A percentile compares a stretch with the other conserved stretches of the same genome.
phyloP scores from a whole-genome alignment of 2,329 filamentous ascomycete species.

The Penicillium digitatum region DNA sequence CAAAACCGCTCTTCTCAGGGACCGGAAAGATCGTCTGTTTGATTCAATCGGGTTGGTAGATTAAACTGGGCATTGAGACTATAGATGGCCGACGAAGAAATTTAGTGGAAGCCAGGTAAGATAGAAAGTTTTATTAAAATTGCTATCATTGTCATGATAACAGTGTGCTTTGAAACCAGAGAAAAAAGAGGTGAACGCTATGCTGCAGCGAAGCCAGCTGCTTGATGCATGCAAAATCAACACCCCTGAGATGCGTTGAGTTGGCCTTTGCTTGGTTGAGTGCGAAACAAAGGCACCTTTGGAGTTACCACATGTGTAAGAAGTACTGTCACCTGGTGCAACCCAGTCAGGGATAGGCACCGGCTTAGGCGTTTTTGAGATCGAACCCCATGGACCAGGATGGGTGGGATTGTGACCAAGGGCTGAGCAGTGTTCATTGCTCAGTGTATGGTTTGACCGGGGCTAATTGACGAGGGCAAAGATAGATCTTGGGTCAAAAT shows the following conservation, averaged over 20 bases:
- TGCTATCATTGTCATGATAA: constrained; percentile 3
- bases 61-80: not conserved
- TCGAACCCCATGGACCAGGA: not conserved
- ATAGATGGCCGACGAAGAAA: not conserved
- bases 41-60: not conserved
- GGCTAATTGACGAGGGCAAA: not conserved
- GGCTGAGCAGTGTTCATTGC: not conserved
- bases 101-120: not conserved
- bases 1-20: constrained; percentile 12
- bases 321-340: not conserved
- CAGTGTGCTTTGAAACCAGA: not conserved
- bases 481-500: not conserved
- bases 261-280: not conserved
- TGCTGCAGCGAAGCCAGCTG: constrained; percentile 9
- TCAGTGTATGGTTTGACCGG: not conserved
- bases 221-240: constrained; percentile 2
- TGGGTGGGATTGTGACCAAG: not conserved
- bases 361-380: not conserved
- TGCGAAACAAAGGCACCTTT: not conserved
- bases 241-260: not conserved
- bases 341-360: not conserved
- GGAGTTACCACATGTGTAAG: not conserved
- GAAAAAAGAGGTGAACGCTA: constrained; percentile 1
- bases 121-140: not conserved
- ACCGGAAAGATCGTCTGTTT: constrained; percentile 1